Percentiles rank a stretch among this genome's conserved stretches.
Conservation (phyloP, 169 alveolate species). For the Theileria equi region DNA sequence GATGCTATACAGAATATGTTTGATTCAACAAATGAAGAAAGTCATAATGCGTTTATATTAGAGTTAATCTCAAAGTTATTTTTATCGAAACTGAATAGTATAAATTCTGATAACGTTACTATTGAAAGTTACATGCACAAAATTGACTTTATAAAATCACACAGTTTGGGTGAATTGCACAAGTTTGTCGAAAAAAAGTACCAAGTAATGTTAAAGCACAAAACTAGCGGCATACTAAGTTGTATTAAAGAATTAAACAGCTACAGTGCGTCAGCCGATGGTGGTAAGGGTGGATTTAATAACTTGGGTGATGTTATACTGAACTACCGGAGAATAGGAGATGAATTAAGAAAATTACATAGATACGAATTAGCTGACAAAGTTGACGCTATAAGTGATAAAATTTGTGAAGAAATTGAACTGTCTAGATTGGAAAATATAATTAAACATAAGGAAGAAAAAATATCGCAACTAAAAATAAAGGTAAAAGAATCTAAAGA, state of each 20-base stretch:
- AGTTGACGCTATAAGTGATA: slow-evolving; percentile 47
- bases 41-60: neutral
- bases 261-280: slow-evolving; percentile 19
- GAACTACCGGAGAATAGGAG: slow-evolving; percentile 54
- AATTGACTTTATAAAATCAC: slow-evolving; percentile 25
- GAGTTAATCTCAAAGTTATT: neutral
- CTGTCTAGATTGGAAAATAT: slow-evolving; percentile 42
- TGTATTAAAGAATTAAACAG: slow-evolving; percentile 49
- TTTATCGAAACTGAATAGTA: slow-evolving; percentile 8
- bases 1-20: slow-evolving; percentile 4
- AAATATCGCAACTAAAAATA: slow-evolving; percentile 10
- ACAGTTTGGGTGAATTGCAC: slow-evolving; percentile 48
- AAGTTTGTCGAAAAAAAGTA: slow-evolving; percentile 41
- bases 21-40: neutral
- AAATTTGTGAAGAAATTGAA: slow-evolving; percentile 59
- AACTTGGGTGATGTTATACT: slow-evolving; percentile 54
- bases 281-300: slow-evolving; percentile 27
- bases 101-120: slow-evolving; percentile 17
- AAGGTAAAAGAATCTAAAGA: slow-evolving; percentile 27
- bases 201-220: slow-evolving; percentile 55
- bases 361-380: slow-evolving; percentile 59
- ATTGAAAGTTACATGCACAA: slow-evolving; percentile 31
- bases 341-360: slow-evolving; percentile 59
- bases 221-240: slow-evolving; percentile 50
- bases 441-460: slow-evolving; percentile 30